Evolutionary conservation across 1,139 yeast genomes (phyloP), one percentile per base, ranked within the genome.

Genomic region (Hanseniaspora uvarum): DNA sequence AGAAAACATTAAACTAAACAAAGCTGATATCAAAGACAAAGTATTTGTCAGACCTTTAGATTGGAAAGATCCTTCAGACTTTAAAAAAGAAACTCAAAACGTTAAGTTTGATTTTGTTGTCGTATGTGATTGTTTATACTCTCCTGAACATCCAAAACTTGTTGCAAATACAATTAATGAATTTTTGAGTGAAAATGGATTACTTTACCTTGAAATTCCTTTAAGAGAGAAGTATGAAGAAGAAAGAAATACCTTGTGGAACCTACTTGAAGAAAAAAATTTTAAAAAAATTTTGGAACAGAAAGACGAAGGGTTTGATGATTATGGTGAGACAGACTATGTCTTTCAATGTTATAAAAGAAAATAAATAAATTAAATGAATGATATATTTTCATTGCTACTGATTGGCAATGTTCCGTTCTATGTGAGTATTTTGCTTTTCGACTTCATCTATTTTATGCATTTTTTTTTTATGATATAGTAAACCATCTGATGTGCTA

Each of bases 71-170:
- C 87, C 89, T 0, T 46, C 60, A 0, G 54, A 65, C 0, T 79
- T 78, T 63, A 58, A 64, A 1, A 59, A 59, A 1, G 54, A 56
- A 24, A 60, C 64, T 46, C 69, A 72, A 0, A 56, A 56, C 12
- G 57, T 58, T 2, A 61, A 64, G 53, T 86, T 77, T 64, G 74
- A 76, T 45, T 78, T 87, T 0, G 72, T 89, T 3, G 69, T 92
- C 0, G 69, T 86, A 5, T 83, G 96, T 34, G 98, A 92, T 66
- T 96, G 96, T 0, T 80, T 89, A 1, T 92, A 92, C 66, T 85
- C 96, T 0, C 70, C 82, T 0, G 75, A 79, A 36, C 97, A 92
- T 63, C 96, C 97, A 0, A 66, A 67, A 30, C 77, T 86, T 80
- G 80, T 92, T 0, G 75, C 77, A 3, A 67, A 77, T 51, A 81